Conservation (phyloP, 805 yeast species). For the Candida xiaguanensis region DNA sequence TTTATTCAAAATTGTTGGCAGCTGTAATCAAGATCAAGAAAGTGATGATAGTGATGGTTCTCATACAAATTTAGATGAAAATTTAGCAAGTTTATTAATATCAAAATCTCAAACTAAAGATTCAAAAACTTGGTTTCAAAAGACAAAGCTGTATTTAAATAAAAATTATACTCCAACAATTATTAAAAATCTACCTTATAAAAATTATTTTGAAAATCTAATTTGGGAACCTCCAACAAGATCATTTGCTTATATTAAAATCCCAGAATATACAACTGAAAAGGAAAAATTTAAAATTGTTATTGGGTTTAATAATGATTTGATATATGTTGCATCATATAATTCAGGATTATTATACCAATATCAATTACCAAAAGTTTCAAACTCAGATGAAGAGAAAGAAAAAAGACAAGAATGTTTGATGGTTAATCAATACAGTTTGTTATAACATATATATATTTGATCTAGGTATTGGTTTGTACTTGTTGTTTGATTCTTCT, state of each 20-base stretch:
- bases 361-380: slow-evolving; percentile 27
- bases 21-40: slow-evolving; percentile 14
- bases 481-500: no score
- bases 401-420: slow-evolving; percentile 29
- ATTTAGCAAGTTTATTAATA: slow-evolving; percentile 35
- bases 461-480: neutral
- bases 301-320: slow-evolving; percentile 33
- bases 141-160: slow-evolving; percentile 27
- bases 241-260: slow-evolving; percentile 38
- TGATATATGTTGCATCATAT: slow-evolving; percentile 36
- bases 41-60: slow-evolving; percentile 21
- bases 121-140: slow-evolving; percentile 17
- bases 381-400: slow-evolving; percentile 8
- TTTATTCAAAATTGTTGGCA: slow-evolving; percentile 24
- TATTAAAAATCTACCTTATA: slow-evolving; percentile 38
- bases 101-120: slow-evolving; percentile 5
- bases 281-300: slow-evolving; percentile 20
- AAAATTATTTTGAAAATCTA: slow-evolving; percentile 36
- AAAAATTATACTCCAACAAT: slow-evolving; percentile 35
- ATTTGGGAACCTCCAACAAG: slow-evolving; percentile 42
- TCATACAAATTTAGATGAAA: slow-evolving; percentile 41
- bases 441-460: neutral
- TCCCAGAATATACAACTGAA: slow-evolving; percentile 24
- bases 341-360: slow-evolving; percentile 37
- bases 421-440: slow-evolving; percentile 23